Percentiles rank a stretch among this genome's conserved stretches.
phyloP scores from a whole-genome alignment of 1,139 yeast genomes.

The Hyphopichia burtonii region DNA sequence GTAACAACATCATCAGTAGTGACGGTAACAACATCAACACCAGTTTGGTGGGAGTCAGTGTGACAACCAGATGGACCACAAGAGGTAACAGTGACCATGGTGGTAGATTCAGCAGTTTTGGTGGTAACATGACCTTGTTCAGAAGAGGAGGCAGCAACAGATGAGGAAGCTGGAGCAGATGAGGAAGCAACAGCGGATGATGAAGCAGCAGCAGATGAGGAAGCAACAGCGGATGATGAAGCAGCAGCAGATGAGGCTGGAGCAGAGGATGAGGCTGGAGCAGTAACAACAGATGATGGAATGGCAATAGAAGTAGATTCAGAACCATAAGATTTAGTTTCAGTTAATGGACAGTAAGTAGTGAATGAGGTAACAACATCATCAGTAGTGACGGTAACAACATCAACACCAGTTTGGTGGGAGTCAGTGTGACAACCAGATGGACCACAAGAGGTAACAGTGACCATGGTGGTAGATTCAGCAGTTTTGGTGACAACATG shows the following conservation, averaged over 20 bases:
- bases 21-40: slow-evolving; percentile 16
- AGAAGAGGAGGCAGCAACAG: neutral
- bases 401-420: slow-evolving; percentile 27
- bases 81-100: slow-evolving; percentile 23
- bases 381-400: slow-evolving; percentile 14
- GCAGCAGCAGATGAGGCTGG: neutral
- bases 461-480: slow-evolving; percentile 12
- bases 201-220: neutral
- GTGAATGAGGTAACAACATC: slow-evolving; percentile 21
- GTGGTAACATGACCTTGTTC: neutral
- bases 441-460: slow-evolving; percentile 20
- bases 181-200: slow-evolving; percentile 22
- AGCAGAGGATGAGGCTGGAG: neutral
- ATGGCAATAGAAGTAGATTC: neutral
- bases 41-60: slow-evolving; percentile 22
- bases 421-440: slow-evolving; percentile 9
- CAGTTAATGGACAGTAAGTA: slow-evolving; percentile 29
- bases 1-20: slow-evolving; percentile 15
- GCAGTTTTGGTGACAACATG: slow-evolving; percentile 1
- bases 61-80: slow-evolving; percentile 13
- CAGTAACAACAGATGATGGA: neutral
- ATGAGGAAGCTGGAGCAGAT: slow-evolving; percentile 4
- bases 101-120: slow-evolving; percentile 3
- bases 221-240: neutral
- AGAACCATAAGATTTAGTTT: slow-evolving; percentile 4